Evolutionary conservation across 148 eudicot genomes (phyloP), one percentile per base, ranked within the genome.

Genomic region (Dianthus caryophyllus): DNA sequence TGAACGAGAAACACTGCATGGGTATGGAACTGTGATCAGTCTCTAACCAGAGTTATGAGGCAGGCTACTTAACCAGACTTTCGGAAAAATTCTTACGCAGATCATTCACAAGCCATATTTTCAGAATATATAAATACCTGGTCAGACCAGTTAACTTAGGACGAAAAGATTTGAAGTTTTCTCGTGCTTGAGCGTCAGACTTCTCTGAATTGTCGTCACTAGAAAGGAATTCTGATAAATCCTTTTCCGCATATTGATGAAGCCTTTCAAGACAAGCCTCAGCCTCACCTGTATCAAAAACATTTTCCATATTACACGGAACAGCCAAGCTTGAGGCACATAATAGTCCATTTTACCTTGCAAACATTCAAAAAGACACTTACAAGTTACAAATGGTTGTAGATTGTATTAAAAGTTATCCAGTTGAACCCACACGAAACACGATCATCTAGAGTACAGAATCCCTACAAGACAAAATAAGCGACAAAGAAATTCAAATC

Each of bases 231-330:
- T 25, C 65, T n/a, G 55, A 72, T 39, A 89, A 61, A 33, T 89
- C 96, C 76, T 84, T 89, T 75, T 89, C 96, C 13, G 86, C 92
- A 75, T 92, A 87, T 65, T 83, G 89, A 75, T 87, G 92, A 39
- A 89, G 85, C 80, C 90, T 84, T 71, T 89, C 96, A 74, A 89
- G 76, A 67, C 77, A 78, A 73, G 96, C 84, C 78, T 89, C 96
- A 1, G 89, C 95, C 59, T 85, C 86, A 71, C 89, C 94, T 85
- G 75, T 24, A 60, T 22, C 24, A 26, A 30, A 46, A 57, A 6
- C 17, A 27, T 10, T n/a, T n/a, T n/a, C n/a, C n/a, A n/a, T n/a
- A 58, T 49, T 18, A 26, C 10, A 31, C 44, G 30, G 65, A 7
- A 29, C 43, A 70, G 26, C 54, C 60, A 52, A 15, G 10, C 39